Base-by-base conservation (phyloP, 306 rosid species). In the Ziziphus jujuba region DNA sequence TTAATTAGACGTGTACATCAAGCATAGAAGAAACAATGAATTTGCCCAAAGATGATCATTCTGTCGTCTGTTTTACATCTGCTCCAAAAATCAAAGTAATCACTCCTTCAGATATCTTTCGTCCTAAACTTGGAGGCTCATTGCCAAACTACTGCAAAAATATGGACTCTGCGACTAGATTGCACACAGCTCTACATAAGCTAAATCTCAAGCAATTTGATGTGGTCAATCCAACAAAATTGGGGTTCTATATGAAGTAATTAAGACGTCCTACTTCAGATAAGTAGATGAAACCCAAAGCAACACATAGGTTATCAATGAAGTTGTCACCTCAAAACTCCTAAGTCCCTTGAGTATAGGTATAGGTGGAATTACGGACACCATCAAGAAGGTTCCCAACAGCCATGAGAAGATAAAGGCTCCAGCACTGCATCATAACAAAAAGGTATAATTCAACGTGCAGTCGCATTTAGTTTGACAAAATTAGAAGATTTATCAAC, bases 311-410 rank as follows among this genome's bases (percentile, higher is more conserved):
- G 87, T 78, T 83, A 88, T 76, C 87, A 93, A 51, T 49, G 98
- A 90, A 56, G 90, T 74, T 56, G 85, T 86, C 72, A 88, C 97
- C 82, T 93, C 98, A 79, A 93, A 93, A 72, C 91, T 84, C 73
- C 91, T 87, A 56, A 64, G 79, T 72, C 98, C 98, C 79, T 86
- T 93, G 2, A 93, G 55, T 60, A 88, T 62, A 17, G 98, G 55
- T 60, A 88, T 62, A 17, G 98, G 91, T 54, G 97, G 97, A 73
- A 93, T 90, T 67, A 93, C 88, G 56, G 97, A 82, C 61, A 93
- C 98, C 98, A 93, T 90, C 89, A 93, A 84, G 81, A 93, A 88
- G 56, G 98, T 93, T 83, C 97, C 98, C 84, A 93, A 53, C 59
- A 93, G 89, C 98, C 98, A 93, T 12, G 98, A 86, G 54, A 86